Percentiles rank a stretch among this genome's conserved stretches.
phyloP scores from a whole-genome alignment of 768 basidiomycete genomes.

The Naematelia encephala region DNA sequence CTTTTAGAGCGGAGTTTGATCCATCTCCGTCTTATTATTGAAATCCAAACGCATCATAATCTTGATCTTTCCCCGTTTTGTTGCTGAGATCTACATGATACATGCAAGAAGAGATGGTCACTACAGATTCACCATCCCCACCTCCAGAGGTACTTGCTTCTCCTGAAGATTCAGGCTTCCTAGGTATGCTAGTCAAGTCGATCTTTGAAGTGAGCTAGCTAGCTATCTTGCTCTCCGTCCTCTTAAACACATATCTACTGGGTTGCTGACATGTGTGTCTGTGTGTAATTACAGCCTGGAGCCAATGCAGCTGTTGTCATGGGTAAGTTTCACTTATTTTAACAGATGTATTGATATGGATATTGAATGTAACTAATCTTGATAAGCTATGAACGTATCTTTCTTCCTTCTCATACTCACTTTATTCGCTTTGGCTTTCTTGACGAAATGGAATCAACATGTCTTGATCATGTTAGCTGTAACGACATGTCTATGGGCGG shows the following conservation, averaged over 20 bases:
- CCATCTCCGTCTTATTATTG: conserved; percentile 6
- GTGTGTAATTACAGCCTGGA: conserved; percentile 38
- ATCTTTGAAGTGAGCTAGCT: conserved; percentile 42
- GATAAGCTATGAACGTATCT: conserved; percentile 50
- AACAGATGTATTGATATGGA: not conserved
- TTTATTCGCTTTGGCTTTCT: conserved; percentile 40
- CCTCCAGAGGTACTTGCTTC: not conserved
- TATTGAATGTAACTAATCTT: no score
- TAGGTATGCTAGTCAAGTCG: conserved; percentile 38
- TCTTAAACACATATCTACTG: no score
- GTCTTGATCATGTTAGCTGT: conserved; percentile 41
- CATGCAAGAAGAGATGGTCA: conserved; percentile 1
- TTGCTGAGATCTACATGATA: no score
- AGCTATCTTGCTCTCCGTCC: not conserved
- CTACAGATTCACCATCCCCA: conserved; percentile 5
- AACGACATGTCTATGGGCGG: conserved; percentile 37
- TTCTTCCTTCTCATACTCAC: conserved; percentile 45
- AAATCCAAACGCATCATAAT: no score
- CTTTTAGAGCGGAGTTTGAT: conserved; percentile 9
- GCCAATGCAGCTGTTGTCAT: conserved; percentile 42
- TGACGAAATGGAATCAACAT: conserved; percentile 46
- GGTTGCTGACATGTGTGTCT: not conserved
- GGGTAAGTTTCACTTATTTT: conserved; percentile 25
- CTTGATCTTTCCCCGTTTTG: no score
- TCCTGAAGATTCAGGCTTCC: conserved; percentile 30